These are phyloP conservation scores for Candida tibetensis DNA, from an alignment of 805 yeast species.

Conservation along the genomic window DNA sequence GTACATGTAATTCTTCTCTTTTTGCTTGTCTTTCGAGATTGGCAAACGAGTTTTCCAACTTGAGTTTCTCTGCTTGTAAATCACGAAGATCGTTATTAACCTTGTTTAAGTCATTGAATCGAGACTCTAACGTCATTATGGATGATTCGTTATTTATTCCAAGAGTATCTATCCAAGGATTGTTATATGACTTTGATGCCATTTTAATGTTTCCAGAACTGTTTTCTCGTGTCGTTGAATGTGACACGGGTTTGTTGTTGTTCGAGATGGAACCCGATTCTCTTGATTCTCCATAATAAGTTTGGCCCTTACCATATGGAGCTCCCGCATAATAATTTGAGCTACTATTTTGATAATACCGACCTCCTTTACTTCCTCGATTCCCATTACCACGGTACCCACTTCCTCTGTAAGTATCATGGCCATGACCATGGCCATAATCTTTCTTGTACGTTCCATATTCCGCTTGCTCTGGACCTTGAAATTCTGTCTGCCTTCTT, in stretches of 20 bases:
- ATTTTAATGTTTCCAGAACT: neutral
- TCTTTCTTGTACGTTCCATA: neutral
- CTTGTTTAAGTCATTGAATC: constrained; percentile 22
- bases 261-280: too few species aligned
- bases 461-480: neutral
- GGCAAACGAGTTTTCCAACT: constrained; percentile 17
- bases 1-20: constrained; percentile 34
- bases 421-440: neutral
- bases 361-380: too few species aligned
- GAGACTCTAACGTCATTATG: constrained; percentile 22
- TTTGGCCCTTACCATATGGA: too few species aligned
- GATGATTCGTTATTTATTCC: constrained; percentile 25
- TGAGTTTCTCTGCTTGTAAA: constrained; percentile 23
- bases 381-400: constrained; percentile 2
- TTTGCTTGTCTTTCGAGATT: constrained; percentile 22
- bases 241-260: neutral
- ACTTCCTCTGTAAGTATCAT: constrained; percentile 7
- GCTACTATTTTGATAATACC: too few species aligned
- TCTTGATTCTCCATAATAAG: neutral
- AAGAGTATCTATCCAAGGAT: constrained; percentile 36
- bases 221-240: neutral
- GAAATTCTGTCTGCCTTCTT: too few species aligned
- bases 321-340: too few species aligned
- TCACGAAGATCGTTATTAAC: constrained; percentile 24
- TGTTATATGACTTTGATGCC: constrained; percentile 9